Percentiles rank a stretch among this genome's conserved stretches.
Conservation (phyloP, 345 rosid genomes). For the Eutrema heterophyllum region DNA sequence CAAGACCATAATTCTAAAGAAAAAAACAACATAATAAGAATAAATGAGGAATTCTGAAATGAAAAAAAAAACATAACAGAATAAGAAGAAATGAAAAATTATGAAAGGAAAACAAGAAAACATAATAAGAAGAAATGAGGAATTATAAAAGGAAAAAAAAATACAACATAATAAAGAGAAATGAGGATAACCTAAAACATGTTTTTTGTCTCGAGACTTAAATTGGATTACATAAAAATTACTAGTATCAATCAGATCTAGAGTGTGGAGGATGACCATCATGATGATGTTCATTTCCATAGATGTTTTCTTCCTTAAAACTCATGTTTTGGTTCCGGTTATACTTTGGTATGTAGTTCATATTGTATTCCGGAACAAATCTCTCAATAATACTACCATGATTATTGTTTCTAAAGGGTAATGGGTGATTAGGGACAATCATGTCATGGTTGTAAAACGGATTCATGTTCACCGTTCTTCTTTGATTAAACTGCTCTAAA, state of each 20-base stretch:
- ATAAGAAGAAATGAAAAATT: too few relatives aligned
- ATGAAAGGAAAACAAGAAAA: too few relatives aligned
- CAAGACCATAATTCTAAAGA: too few relatives aligned
- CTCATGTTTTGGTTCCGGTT: background rate
- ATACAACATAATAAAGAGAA: too few relatives aligned
- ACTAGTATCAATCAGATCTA: background rate
- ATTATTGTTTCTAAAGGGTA: background rate
- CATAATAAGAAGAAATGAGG: too few relatives aligned
- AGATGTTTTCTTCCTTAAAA: background rate
- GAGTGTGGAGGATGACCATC: background rate
- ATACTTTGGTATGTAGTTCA: background rate
- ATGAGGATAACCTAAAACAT: too few relatives aligned
- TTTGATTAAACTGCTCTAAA: background rate
- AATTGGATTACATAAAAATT: background rate
- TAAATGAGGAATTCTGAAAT: too few relatives aligned
- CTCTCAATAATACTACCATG: background rate
- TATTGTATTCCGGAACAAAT: background rate
- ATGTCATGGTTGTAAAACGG: background rate
- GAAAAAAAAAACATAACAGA: too few relatives aligned
- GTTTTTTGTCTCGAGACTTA: background rate
- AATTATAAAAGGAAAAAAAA: too few relatives aligned
- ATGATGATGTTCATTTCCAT: slow-evolving; percentile 7
- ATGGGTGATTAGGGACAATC: background rate
- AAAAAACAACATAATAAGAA: too few relatives aligned
- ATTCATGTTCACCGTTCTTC: background rate